These are phyloP conservation scores for Plectosphaerella cucumerina DNA, from an alignment of 2,329 filamentous ascomycete species.

Conservation along the genomic window DNA sequence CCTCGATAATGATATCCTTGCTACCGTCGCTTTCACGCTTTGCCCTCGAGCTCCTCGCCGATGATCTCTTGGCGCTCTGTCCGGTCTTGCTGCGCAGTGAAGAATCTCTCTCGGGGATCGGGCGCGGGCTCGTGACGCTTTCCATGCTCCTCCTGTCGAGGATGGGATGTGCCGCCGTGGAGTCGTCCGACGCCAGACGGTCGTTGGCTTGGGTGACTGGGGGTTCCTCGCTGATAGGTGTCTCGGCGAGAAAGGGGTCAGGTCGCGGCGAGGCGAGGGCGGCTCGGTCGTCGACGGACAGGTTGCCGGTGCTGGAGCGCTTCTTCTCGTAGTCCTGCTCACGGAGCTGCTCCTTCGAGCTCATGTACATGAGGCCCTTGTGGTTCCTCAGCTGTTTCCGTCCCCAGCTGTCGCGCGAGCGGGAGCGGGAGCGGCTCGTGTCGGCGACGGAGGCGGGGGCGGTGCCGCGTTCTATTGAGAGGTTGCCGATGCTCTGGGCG, in stretches of 20 bases:
- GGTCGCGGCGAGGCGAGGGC: constrained; percentile 25
- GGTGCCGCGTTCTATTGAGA: constrained; percentile 57
- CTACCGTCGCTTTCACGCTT: constrained; percentile 41
- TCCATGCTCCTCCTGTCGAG: constrained; percentile 15
- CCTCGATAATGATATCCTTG: constrained; percentile 39
- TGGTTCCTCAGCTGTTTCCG: constrained; percentile 49
- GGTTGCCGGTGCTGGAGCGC: constrained; percentile 39
- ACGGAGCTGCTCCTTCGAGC: constrained; percentile 62
- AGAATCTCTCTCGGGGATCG: constrained; percentile 65
- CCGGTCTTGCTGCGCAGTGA: constrained; percentile 55
- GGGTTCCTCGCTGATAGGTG: constrained; percentile 53
- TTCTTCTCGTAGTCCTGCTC: constrained; percentile 61
- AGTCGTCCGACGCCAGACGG: not conserved
- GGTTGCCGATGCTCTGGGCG: constrained; percentile 57
- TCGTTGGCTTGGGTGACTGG: not conserved
- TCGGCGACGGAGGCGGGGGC: constrained; percentile 37
- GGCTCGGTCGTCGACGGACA: constrained; percentile 32
- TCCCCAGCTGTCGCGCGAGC: constrained; percentile 60
- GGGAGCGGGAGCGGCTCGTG: constrained; percentile 37
- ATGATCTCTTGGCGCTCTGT: constrained; percentile 47
- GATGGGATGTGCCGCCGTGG: constrained; percentile 2
- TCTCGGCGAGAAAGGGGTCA: constrained; percentile 49
- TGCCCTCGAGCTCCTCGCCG: constrained; percentile 43
- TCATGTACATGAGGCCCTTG: constrained; percentile 68
- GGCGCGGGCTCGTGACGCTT: constrained; percentile 35